Conservation (phyloP, 2,329 filamentous ascomycete species). For the Xylaria polymorpha region DNA sequence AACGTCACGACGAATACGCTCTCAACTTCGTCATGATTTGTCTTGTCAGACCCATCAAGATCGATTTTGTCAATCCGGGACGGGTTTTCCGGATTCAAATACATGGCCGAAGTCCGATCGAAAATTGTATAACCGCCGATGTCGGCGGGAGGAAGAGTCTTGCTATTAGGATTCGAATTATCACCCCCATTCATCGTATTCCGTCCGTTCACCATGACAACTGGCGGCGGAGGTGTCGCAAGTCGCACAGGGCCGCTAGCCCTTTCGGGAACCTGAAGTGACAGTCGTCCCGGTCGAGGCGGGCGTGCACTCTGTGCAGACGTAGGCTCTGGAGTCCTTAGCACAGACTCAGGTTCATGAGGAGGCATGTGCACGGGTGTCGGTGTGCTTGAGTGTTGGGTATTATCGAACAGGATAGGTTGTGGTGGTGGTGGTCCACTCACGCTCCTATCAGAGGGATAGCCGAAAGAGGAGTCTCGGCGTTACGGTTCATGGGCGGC, state of each 20-base stretch:
- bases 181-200: conserved; percentile 39
- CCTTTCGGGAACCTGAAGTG: conserved; percentile 72
- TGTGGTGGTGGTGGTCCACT: conserved; percentile 55
- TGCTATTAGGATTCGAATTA: background rate
- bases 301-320: conserved; percentile 41
- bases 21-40: conserved; percentile 68
- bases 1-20: conserved; percentile 64
- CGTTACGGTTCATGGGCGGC: conserved; percentile 74
- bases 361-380: conserved; percentile 43
- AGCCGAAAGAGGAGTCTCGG: conserved; percentile 78
- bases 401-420: conserved; percentile 46
- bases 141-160: conserved; percentile 20
- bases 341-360: conserved; percentile 42
- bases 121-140: conserved; percentile 42
- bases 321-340: conserved; percentile 42
- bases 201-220: conserved; percentile 65
- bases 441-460: conserved; percentile 68
- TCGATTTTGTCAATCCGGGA: conserved; percentile 45
- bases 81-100: conserved; percentile 42
- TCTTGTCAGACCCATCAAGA: conserved; percentile 57
- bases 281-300: conserved; percentile 63
- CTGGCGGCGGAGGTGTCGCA: conserved; percentile 67
- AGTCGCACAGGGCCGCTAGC: conserved; percentile 69
- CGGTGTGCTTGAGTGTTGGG: conserved; percentile 39
- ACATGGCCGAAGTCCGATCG: conserved; percentile 44